Conservation (phyloP, 768 basidiomycete species). For the Saitozyma podzolica region DNA sequence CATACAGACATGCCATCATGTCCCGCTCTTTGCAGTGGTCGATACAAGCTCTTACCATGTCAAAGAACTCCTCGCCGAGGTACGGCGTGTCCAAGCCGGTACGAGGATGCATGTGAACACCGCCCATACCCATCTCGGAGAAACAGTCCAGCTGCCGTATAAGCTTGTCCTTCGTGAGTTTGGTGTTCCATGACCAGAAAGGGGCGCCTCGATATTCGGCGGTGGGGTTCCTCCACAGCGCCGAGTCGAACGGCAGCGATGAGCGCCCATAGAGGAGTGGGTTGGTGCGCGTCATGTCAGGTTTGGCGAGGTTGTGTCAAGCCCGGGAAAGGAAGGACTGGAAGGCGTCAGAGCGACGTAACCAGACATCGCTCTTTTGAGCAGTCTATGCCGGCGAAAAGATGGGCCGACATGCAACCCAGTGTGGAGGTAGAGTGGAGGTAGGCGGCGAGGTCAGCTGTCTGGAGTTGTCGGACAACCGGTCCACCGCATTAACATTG, state of each 20-base stretch:
- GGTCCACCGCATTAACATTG: too few species aligned
- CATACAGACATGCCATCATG: conserved; percentile 40
- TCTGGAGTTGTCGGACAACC: too few species aligned
- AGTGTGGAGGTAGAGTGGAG: too few species aligned
- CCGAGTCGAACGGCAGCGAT: neutral
- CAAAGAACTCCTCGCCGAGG: conserved; percentile 38
- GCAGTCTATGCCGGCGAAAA: too few species aligned
- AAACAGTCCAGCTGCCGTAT: conserved; percentile 5
- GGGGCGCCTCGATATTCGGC: conserved; percentile 27
- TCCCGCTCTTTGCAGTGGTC: conserved; percentile 30
- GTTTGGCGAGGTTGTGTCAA: too few species aligned
- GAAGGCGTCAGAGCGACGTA: too few species aligned
- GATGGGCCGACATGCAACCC: too few species aligned
- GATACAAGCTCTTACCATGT: conserved; percentile 27
- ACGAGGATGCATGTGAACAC: conserved; percentile 39
- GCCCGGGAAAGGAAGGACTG: too few species aligned
- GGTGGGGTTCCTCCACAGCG: neutral
- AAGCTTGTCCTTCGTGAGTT: conserved; percentile 6
- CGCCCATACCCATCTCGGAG: conserved; percentile 30
- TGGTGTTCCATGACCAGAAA: conserved; percentile 26
- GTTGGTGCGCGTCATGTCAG: neutral
- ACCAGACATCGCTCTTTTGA: too few species aligned
- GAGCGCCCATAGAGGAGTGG: neutral
- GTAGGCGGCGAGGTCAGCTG: too few species aligned
- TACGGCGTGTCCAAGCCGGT: conserved; percentile 38